These are phyloP conservation scores for Alternaria longipes DNA, from an alignment of 2,329 filamentous ascomycete genomes.

Conservation along the genomic window DNA sequence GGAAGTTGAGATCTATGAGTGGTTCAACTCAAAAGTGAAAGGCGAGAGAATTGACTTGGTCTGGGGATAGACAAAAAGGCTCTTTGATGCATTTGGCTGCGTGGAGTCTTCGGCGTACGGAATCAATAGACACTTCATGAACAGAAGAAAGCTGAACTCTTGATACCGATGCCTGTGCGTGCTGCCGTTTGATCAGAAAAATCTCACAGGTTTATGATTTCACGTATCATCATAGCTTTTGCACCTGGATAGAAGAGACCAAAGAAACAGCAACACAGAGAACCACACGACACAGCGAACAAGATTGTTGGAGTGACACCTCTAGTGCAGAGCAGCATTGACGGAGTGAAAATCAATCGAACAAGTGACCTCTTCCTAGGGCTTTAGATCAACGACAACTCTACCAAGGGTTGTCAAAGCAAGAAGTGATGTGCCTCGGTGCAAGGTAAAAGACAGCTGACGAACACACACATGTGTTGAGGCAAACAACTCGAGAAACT, in stretches of 20 bases:
- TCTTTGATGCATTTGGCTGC: background rate
- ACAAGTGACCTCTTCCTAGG: background rate
- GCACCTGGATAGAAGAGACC: background rate
- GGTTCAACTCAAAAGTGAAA: constrained; percentile 65
- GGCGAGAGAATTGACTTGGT: constrained; percentile 58
- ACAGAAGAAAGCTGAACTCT: background rate
- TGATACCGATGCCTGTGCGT: background rate
- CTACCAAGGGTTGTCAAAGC: background rate
- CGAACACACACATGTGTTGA: background rate
- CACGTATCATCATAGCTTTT: background rate
- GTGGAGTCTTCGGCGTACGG: background rate
- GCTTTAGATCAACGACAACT: background rate
- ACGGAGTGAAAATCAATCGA: background rate
- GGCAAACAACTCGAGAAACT: background rate
- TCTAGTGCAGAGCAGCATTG: background rate
- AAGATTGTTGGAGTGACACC: background rate
- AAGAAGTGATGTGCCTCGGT: background rate
- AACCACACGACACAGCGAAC: background rate
- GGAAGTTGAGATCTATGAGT: constrained; percentile 62
- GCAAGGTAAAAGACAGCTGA: background rate
- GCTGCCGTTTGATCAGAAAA: background rate
- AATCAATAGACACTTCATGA: background rate
- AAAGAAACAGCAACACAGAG: background rate
- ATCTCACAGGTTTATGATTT: background rate
- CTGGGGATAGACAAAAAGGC: constrained; percentile 18